A percentile compares a stretch with the other conserved stretches of the same genome.
phyloP scores from a whole-genome alignment of 2,329 filamentous ascomycete genomes.

The Graphiopsis chlorocephala region DNA sequence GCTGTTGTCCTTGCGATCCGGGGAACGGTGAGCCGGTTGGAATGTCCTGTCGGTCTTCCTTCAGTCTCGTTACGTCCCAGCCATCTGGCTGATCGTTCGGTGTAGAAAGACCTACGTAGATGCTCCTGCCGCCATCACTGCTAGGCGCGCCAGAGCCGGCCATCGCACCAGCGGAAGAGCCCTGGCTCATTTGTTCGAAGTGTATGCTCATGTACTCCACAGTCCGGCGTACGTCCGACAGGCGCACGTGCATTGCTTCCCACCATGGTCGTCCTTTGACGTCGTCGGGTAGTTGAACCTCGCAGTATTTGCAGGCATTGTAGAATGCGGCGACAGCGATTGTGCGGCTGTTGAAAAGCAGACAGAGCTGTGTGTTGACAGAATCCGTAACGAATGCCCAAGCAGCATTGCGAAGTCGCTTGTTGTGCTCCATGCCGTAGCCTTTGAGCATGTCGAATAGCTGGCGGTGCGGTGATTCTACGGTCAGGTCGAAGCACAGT shows the following conservation, averaged over 20 bases:
- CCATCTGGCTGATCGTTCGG: slow-evolving; percentile 34
- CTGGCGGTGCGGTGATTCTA: slow-evolving; percentile 82
- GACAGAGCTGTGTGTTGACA: slow-evolving; percentile 76
- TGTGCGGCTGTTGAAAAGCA: slow-evolving; percentile 74
- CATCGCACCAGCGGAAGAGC: slow-evolving; percentile 25
- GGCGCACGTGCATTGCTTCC: slow-evolving; percentile 69
- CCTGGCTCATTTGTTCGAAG: slow-evolving; percentile 43
- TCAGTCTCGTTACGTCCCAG: slow-evolving; percentile 34
- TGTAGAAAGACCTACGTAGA: slow-evolving; percentile 46
- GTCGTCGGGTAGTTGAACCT: slow-evolving; percentile 71
- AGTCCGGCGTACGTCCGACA: slow-evolving; percentile 67
- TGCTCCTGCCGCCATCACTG: slow-evolving; percentile 39
- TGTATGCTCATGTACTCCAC: slow-evolving; percentile 69
- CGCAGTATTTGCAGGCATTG: slow-evolving; percentile 74
- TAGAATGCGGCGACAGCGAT: slow-evolving; percentile 85
- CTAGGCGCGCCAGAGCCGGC: slow-evolving; percentile 24
- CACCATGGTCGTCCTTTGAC: slow-evolving; percentile 80
- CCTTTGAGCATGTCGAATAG: slow-evolving; percentile 77
- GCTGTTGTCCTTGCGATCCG: slow-evolving; percentile 20
- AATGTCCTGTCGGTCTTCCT: slow-evolving; percentile 21
- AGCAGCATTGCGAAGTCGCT: slow-evolving; percentile 75
- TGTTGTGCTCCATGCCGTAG: slow-evolving; percentile 73
- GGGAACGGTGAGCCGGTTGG: slow-evolving; percentile 23
- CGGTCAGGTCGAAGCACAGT: slow-evolving; percentile 88
- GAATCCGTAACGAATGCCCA: slow-evolving; percentile 96